Conservation (phyloP, 2,329 filamentous ascomycete species). For the Hypoxylon sp. region DNA sequence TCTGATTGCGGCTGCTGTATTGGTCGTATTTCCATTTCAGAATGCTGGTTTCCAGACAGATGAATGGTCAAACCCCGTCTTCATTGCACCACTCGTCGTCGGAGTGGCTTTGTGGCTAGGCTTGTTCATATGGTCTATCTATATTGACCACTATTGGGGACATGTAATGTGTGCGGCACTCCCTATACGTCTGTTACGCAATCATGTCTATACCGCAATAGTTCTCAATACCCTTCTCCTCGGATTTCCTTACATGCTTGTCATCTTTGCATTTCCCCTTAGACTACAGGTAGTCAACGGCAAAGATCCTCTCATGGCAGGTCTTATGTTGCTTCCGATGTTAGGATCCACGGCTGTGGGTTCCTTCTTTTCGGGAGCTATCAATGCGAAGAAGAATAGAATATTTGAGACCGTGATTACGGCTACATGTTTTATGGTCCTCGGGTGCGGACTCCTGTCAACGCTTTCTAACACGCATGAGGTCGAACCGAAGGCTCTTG, state of each 20-base stretch:
- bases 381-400: slow-evolving; percentile 61
- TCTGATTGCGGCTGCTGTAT: slow-evolving; percentile 66
- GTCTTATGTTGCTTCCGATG: slow-evolving; percentile 69
- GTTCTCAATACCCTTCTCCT: slow-evolving; percentile 63
- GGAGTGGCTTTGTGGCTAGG: slow-evolving; percentile 56
- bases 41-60: slow-evolving; percentile 58
- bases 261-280: slow-evolving; percentile 65
- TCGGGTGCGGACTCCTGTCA: slow-evolving; percentile 65
- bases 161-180: slow-evolving; percentile 60
- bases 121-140: slow-evolving; percentile 60
- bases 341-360: slow-evolving; percentile 64
- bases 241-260: slow-evolving; percentile 66
- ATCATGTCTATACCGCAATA: slow-evolving; percentile 62
- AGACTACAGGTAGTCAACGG: slow-evolving; percentile 66
- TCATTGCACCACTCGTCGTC: slow-evolving; percentile 60
- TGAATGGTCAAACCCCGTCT: slow-evolving; percentile 61
- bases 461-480: slow-evolving; percentile 55
- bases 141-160: slow-evolving; percentile 52
- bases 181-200: slow-evolving; percentile 64
- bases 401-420: slow-evolving; percentile 61
- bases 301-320: slow-evolving; percentile 62
- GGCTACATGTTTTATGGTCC: slow-evolving; percentile 60
- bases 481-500: slow-evolving; percentile 63
- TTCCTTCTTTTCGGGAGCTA: slow-evolving; percentile 59
- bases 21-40: slow-evolving; percentile 72